phyloP scores from a whole-genome alignment of 2,329 filamentous ascomycete species.

The Xylaria sp. region DNA sequence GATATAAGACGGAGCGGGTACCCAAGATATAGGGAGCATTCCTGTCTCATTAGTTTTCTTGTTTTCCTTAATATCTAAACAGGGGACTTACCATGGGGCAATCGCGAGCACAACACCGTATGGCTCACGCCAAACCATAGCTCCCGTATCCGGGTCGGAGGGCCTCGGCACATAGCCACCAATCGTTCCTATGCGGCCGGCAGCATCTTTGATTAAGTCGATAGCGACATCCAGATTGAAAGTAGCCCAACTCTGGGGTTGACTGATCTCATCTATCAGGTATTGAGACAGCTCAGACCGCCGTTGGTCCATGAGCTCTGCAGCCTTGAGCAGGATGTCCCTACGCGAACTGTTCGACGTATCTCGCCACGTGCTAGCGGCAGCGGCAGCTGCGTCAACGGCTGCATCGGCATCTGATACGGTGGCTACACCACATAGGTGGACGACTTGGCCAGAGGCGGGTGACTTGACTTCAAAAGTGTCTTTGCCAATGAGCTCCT shows the following conservation, averaged over 20 bases:
- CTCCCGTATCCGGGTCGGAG: constrained; percentile 56
- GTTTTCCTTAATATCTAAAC: neutral
- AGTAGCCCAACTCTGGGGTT: constrained; percentile 45
- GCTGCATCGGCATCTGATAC: constrained; percentile 42
- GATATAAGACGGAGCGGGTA: constrained; percentile 53
- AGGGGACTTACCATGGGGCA: constrained; percentile 71
- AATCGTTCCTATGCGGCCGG: constrained; percentile 47
- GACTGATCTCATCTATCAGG: constrained; percentile 59
- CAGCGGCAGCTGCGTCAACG: constrained; percentile 27
- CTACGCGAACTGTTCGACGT: constrained; percentile 63
- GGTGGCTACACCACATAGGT: constrained; percentile 60
- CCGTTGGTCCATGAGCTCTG: constrained; percentile 61
- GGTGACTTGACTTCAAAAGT: constrained; percentile 65
- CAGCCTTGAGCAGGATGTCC: constrained; percentile 72
- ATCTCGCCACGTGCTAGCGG: constrained; percentile 22
- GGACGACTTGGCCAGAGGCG: constrained; percentile 56
- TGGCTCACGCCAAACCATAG: constrained; percentile 74
- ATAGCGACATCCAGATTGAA: constrained; percentile 48
- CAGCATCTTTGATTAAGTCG: constrained; percentile 50
- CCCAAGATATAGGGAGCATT: constrained; percentile 53
- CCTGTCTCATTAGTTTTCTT: constrained; percentile 35
- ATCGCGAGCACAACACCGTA: constrained; percentile 81
- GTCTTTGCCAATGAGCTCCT: constrained; percentile 51
- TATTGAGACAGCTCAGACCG: constrained; percentile 65
- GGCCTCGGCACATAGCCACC: constrained; percentile 45